Percentiles rank a stretch among this genome's conserved stretches.
Evolutionary conservation across 805 yeast species (phyloP).

Genomic region (Lipomyces chichibuensis): DNA sequence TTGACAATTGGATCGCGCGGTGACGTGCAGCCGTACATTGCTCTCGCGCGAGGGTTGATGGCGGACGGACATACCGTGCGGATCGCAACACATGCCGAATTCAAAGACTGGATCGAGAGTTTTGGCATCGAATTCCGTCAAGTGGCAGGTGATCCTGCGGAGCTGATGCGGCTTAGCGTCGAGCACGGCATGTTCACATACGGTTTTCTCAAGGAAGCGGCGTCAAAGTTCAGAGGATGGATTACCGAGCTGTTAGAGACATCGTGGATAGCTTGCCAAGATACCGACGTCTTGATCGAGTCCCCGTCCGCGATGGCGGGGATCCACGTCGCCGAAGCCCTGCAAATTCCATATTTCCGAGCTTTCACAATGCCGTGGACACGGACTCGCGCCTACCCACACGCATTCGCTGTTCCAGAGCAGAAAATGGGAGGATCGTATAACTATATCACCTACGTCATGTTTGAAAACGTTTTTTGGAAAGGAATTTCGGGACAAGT

Average conservation of each 20-base stretch:
- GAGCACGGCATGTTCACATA: conserved; percentile 86
- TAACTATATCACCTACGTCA: conserved; percentile 87
- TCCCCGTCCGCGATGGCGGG: conserved; percentile 98
- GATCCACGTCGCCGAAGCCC: conserved; percentile 89
- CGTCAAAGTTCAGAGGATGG: conserved; percentile 79
- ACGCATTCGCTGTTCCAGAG: conserved; percentile 93
- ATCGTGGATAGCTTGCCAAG: conserved; percentile 87
- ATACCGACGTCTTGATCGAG: conserved; percentile 80
- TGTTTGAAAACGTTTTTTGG: conserved; percentile 94
- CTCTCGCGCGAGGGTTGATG: conserved; percentile 76
- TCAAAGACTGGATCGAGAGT: conserved; percentile 68
- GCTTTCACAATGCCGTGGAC: conserved; percentile 99
- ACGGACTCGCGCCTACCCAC: conserved; percentile 91
- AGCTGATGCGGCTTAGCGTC: conserved; percentile 89
- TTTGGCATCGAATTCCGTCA: conserved; percentile 70
- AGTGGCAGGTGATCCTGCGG: conserved; percentile 92
- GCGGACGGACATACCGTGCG: conserved; percentile 82
- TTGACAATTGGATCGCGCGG: conserved; percentile 95
- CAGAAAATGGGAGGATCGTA: conserved; percentile 91
- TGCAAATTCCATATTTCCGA: conserved; percentile 85
- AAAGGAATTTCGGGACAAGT: conserved; percentile 85
- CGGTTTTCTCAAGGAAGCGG: conserved; percentile 80
- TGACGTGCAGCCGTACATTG: conserved; percentile 95
- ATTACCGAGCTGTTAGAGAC: conserved; percentile 68
- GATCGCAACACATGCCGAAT: conserved; percentile 86